A percentile compares a stretch with the other conserved stretches of the same genome.
These are phyloP conservation scores for Aspergillus wentii DNA, from an alignment of 495 filamentous ascomycete species.

Conservation along the genomic window DNA sequence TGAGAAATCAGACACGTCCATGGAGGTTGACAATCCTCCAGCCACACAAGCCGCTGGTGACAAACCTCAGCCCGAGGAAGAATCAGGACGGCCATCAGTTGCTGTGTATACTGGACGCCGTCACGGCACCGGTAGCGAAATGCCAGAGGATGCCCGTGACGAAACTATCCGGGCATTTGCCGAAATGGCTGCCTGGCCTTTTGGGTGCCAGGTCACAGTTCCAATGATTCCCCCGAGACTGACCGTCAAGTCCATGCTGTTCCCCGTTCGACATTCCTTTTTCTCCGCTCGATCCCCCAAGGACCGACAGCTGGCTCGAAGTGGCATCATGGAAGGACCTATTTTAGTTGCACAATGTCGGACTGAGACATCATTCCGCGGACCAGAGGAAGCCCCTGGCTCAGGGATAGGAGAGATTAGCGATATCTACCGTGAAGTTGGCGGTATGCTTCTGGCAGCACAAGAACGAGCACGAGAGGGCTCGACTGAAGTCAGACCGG, in stretches of 20 bases:
- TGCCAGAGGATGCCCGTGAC: conserved; percentile 72
- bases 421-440: conserved; percentile 69
- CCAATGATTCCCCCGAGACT: conserved; percentile 61
- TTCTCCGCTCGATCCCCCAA: conserved; percentile 63
- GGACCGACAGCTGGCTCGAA: conserved; percentile 63
- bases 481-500: conserved; percentile 56
- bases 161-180: conserved; percentile 66
- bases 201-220: conserved; percentile 64
- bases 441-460: conserved; percentile 68
- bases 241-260: conserved; percentile 47
- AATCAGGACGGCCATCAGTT: conserved; percentile 19
- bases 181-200: conserved; percentile 75
- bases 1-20: conserved; percentile 11
- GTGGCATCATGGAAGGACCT: conserved; percentile 73
- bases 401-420: conserved; percentile 52
- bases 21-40: conserved; percentile 29
- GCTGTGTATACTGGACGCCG: conserved; percentile 50
- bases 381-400: conserved; percentile 29
- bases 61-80: too few relatives aligned
- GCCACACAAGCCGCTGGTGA: not conserved
- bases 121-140: conserved; percentile 57
- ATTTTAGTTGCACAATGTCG: conserved; percentile 54
- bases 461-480: conserved; percentile 79
- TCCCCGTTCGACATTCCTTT: conserved; percentile 46
- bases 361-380: conserved; percentile 50